Evolutionary conservation across 345 rosid species (phyloP).

Genomic region (Hypericum androsaemum): DNA sequence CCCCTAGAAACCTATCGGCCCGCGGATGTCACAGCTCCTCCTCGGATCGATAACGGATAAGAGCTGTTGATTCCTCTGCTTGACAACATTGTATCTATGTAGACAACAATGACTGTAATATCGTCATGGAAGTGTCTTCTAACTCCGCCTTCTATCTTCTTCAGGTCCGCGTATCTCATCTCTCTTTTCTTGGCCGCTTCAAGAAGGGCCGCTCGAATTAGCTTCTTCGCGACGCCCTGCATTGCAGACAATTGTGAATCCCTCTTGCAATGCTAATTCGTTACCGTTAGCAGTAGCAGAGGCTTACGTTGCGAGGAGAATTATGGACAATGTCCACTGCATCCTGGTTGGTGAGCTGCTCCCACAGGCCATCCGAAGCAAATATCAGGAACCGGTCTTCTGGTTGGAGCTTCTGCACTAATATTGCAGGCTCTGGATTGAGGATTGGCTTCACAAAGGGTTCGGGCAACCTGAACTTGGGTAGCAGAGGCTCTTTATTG

Average conservation of each 20-base stretch:
- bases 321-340: slow-evolving; percentile 6
- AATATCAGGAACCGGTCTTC: slow-evolving; percentile 1
- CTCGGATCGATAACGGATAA: slow-evolving; percentile 42
- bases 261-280: no score
- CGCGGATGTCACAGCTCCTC: slow-evolving; percentile 8
- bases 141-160: slow-evolving; percentile 17
- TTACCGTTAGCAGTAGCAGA: background rate
- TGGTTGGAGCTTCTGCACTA: background rate
- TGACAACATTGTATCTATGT: slow-evolving; percentile 13
- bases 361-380: slow-evolving; percentile 5
- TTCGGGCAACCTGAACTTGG: background rate
- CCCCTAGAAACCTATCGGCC: no score
- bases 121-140: slow-evolving; percentile 29
- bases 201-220: slow-evolving; percentile 16
- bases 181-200: slow-evolving; percentile 22
- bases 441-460: slow-evolving; percentile 1
- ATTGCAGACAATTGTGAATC: background rate
- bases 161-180: slow-evolving; percentile 15
- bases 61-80: slow-evolving; percentile 7
- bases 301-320: background rate
- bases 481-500: background rate
- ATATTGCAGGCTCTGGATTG: background rate
- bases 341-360: slow-evolving; percentile 1
- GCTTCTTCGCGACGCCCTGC: slow-evolving; percentile 21
- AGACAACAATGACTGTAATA: slow-evolving; percentile 17